Percentiles rank a stretch among this genome's conserved stretches.
Evolutionary conservation across 2,329 filamentous ascomycete genomes (phyloP).

Genomic region (Aspergillus novofumigatus): DNA sequence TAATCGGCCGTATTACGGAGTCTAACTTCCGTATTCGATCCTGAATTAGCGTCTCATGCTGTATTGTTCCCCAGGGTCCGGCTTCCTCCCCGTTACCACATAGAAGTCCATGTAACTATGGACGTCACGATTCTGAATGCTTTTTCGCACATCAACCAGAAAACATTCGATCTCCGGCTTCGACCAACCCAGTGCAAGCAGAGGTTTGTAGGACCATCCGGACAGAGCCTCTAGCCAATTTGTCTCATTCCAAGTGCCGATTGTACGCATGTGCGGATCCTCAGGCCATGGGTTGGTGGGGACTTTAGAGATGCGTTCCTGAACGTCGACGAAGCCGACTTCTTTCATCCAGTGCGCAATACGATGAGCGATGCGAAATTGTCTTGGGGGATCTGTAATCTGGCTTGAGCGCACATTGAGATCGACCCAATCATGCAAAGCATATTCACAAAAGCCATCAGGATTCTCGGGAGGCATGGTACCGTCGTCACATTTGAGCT

Average conservation of each 20-base stretch:
- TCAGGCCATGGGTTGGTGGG: conserved; percentile 50
- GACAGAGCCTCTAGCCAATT: conserved; percentile 44
- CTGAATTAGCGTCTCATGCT: no score
- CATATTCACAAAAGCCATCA: conserved; percentile 31
- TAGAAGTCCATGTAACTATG: conserved; percentile 41
- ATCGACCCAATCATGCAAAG: conserved; percentile 49
- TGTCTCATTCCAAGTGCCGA: conserved; percentile 48
- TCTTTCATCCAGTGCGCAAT: conserved; percentile 53
- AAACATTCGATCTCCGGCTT: conserved; percentile 46
- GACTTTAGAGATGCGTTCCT: conserved; percentile 51
- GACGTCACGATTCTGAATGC: conserved; percentile 37
- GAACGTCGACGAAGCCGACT: conserved; percentile 56
- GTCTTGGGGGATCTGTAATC: conserved; percentile 38
- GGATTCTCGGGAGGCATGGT: conserved; percentile 48
- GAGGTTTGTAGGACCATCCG: conserved; percentile 43
- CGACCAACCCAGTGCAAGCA: conserved; percentile 41
- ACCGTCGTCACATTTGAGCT: conserved; percentile 50
- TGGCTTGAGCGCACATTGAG: conserved; percentile 42
- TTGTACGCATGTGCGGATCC: conserved; percentile 43
- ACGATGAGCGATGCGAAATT: conserved; percentile 51
- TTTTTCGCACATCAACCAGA: conserved; percentile 40
- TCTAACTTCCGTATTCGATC: no score
- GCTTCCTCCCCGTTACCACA: conserved; percentile 38
- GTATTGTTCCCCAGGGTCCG: conserved; percentile 19
- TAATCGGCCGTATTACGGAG: no score